phyloP scores from a whole-genome alignment of 2,329 filamentous ascomycete genomes.

The Calonectria pteridis region DNA sequence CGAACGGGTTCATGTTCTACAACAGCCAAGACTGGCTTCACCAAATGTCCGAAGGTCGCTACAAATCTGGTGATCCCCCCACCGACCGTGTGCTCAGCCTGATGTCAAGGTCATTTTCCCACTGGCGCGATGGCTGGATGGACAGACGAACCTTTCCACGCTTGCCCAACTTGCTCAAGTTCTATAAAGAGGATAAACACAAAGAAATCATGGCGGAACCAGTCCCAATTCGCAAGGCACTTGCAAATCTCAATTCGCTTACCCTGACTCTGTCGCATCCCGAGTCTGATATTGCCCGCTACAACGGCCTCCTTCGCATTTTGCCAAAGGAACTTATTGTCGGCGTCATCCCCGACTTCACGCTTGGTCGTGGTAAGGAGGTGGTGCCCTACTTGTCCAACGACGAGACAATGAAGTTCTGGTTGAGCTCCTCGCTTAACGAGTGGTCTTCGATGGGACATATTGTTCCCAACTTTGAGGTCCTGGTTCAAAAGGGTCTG shows the following conservation, averaged over 20 bases:
- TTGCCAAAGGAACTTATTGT: neutral
- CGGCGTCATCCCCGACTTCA: constrained; percentile 1
- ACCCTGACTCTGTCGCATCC: neutral
- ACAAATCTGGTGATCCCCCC: neutral
- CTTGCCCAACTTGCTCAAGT: neutral
- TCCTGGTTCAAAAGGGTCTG: neutral
- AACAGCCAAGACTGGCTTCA: neutral
- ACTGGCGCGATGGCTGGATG: constrained; percentile 2
- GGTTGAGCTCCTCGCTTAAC: neutral
- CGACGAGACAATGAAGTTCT: neutral
- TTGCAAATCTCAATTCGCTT: neutral
- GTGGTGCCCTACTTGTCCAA: neutral
- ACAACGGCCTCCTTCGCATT: neutral
- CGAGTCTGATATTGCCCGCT: neutral
- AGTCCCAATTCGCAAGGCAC: neutral
- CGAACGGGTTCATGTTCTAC: neutral
- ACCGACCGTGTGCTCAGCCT: neutral
- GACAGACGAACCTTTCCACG: neutral
- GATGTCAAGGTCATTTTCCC: neutral
- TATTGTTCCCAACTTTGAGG: neutral
- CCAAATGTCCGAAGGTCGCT: neutral
- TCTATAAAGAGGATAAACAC: neutral
- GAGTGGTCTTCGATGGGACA: neutral
- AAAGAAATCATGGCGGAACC: neutral
- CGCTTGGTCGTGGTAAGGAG: constrained; percentile 1